Evolutionary conservation across 129 eudicot species (phyloP).

Genomic region (Logfia minima): DNA sequence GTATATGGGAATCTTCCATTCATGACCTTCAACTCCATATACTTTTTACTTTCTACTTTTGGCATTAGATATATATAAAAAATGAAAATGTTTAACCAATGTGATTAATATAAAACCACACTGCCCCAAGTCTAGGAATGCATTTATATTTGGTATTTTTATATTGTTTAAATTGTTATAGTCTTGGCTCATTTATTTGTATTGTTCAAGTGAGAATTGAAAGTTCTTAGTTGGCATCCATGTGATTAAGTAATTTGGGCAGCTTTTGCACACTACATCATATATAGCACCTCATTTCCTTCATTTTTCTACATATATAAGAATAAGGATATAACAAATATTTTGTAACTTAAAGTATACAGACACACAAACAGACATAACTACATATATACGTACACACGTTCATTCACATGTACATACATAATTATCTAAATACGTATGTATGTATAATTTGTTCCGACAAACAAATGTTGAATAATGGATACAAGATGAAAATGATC

Average conservation of each 20-base stretch:
- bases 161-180: constrained; percentile 17
- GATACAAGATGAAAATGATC: too few species aligned
- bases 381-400: too few species aligned
- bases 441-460: too few species aligned
- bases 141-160: not conserved
- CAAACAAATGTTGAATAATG: too few species aligned
- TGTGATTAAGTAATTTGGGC: constrained; percentile 29
- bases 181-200: constrained; percentile 29
- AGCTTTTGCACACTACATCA: constrained; percentile 27
- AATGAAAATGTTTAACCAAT: not conserved
- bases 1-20: constrained; percentile 5
- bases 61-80: not conserved
- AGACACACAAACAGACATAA: not conserved
- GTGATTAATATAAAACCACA: constrained; percentile 10
- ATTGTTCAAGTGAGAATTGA: constrained; percentile 16
- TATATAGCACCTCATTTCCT: constrained; percentile 6
- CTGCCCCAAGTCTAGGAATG: constrained; percentile 19
- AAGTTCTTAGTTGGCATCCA: constrained; percentile 34
- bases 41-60: not conserved
- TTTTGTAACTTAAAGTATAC: not conserved
- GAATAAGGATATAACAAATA: constrained; percentile 17
- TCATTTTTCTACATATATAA: not conserved
- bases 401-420: too few species aligned
- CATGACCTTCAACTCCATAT: not conserved
- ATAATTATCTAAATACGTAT: too few species aligned